Evolutionary conservation across 768 basidiomycete genomes (phyloP).

Genomic region (Lactarius akahatsu): DNA sequence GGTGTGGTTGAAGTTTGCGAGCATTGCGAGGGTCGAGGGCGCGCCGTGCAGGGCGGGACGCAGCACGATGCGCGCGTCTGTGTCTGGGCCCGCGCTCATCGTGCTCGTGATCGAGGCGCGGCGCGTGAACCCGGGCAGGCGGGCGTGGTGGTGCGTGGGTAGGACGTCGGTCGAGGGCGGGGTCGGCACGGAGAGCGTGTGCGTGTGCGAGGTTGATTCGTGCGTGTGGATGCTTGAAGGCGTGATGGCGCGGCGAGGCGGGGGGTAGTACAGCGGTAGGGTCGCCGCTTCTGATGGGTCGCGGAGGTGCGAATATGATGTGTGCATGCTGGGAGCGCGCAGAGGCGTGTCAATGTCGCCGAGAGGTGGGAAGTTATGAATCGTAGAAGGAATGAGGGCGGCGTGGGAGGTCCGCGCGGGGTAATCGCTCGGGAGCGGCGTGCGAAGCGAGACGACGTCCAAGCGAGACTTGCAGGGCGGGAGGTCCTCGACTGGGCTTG

Average conservation of each 20-base stretch:
- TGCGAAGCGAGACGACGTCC: conserved; percentile 24
- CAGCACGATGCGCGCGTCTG: conserved; percentile 51
- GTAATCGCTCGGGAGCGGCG: conserved; percentile 3
- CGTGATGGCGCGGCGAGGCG: conserved; percentile 41
- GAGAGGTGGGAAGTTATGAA: conserved; percentile 19
- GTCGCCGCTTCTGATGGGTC: conserved; percentile 31
- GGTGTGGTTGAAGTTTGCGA: conserved; percentile 92
- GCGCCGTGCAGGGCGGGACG: conserved; percentile 67
- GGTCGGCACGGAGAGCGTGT: conserved; percentile 46
- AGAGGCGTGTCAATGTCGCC: background rate
- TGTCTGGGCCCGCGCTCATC: conserved; percentile 39
- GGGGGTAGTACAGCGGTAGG: conserved; percentile 33
- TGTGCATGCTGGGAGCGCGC: conserved; percentile 18
- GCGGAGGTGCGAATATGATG: no score
- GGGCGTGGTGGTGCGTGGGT: background rate
- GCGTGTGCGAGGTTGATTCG: conserved; percentile 48
- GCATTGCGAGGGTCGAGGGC: conserved; percentile 81
- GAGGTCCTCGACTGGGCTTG: conserved; percentile 40
- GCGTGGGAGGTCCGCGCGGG: conserved; percentile 12
- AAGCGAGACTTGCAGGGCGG: conserved; percentile 33
- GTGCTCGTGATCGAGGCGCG: conserved; percentile 40
- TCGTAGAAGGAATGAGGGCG: conserved; percentile 23
- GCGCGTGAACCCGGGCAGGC: conserved; percentile 30
- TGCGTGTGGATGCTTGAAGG: conserved; percentile 54
- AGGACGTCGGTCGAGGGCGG: conserved; percentile 42